Conservation (phyloP, 2,329 filamentous ascomycete genomes). For the Pseudopyricularia javanii region DNA sequence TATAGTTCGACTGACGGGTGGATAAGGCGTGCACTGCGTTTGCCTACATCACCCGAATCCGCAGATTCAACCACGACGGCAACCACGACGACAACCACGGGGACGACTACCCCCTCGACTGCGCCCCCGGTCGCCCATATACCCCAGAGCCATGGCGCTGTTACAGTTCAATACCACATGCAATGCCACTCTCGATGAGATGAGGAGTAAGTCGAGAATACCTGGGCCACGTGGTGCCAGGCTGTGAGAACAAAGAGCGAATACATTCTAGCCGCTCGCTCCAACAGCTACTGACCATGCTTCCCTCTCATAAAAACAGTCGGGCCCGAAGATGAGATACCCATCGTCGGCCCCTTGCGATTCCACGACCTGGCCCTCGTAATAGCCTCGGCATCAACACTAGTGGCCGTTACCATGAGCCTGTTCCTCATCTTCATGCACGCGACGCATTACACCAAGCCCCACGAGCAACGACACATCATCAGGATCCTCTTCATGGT, state of each 20-base stretch:
- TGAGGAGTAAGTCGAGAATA: constrained; percentile 22
- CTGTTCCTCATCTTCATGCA: constrained; percentile 47
- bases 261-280: neutral
- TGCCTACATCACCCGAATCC: neutral
- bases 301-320: constrained; percentile 17
- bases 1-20: too few species aligned
- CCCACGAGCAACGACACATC: constrained; percentile 52
- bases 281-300: neutral
- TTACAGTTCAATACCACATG: constrained; percentile 24
- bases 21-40: too few species aligned
- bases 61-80: neutral
- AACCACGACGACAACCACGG: neutral
- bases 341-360: constrained; percentile 33
- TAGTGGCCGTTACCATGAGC: constrained; percentile 39
- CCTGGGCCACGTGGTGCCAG: neutral
- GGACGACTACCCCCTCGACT: too few species aligned
- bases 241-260: too few species aligned
- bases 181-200: constrained; percentile 29
- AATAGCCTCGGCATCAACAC: constrained; percentile 32
- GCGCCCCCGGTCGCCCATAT: neutral
- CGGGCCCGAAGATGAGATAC: constrained; percentile 29
- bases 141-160: neutral
- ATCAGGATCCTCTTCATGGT: constrained; percentile 86
- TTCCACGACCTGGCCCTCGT: constrained; percentile 44
- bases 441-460: constrained; percentile 47